Evolutionary conservation across 306 rosid genomes (phyloP), one percentile per base, ranked within the genome.

Genomic region (Hylodesmum podocarpum): DNA sequence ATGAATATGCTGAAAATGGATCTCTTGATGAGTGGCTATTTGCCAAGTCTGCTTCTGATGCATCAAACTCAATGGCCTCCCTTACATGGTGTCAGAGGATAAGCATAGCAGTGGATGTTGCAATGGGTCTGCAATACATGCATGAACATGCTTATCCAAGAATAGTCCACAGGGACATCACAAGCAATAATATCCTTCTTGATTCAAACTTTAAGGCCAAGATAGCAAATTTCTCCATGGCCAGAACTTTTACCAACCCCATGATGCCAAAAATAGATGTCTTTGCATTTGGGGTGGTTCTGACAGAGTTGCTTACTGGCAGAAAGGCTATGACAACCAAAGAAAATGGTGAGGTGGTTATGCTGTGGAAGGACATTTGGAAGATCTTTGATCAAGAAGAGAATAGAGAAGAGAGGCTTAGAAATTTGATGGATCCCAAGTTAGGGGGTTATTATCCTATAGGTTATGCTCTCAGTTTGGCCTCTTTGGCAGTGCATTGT

Each of bases 101-200:
- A 47, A 70, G 73, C 71, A 88, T 91, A 68, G 97, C 98, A 39
- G 74, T 91, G 66, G 97, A 90, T 79, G 83, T 94, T 43, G 94
- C 98, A 14, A 83, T 82, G 76, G 96, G 96, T 54, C 74, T 91
- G 76, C 91, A 91, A 70, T 94, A 94, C 84, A 41, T 91, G 88
- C 98, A 94, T 19, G 98, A 94, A 43, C 98, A 90, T 84, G 88
- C 86, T 19, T 82, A 77, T 41, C 97, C 96, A 21, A 90, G 90
- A 71, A 81, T 91, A 3, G 92, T 89, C 59, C 98, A 91, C 73
- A 80, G 84, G 81, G 94, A 91, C 77, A 90, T 94, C 71, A 79
- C 86, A 83, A 81, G 91, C 5, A 77, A 85, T 22, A 94, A 89
- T 78, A 83, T 94, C 77, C 93, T 94, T 72, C 87, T 94, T 1